Evolutionary conservation across 2,329 filamentous ascomycete species (phyloP), one percentile per base, ranked within the genome.

Genomic region (Coniochaeta prunicola): DNA sequence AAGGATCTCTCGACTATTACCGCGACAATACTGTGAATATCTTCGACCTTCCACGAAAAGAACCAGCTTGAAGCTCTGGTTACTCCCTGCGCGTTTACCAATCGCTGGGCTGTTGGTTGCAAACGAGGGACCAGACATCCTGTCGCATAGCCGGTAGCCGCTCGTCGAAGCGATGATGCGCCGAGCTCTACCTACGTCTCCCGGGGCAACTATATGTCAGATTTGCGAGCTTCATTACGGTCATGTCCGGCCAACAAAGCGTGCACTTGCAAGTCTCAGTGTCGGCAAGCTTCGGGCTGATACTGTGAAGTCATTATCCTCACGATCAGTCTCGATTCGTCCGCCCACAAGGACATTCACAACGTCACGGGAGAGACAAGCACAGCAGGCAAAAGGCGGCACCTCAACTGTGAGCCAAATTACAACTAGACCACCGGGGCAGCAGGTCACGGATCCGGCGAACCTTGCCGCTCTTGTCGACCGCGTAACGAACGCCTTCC

Each of bases 401-500:
- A n/a, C 33, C n/a, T 1, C 21, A 17, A 17, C 19, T 15, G 36
- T 12, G 7, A 42, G 42, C 31, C 33, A 28, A 4, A 17, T 40
- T 24, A 28, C 4, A 13, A 28, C 4, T 30, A 19, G 24, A 56
- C 17, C 34, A n/a, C 42, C 53, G 26, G 40, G 54, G 33, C 58
- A 34, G 26, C 53, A 54, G 13, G 30, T 71, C 36, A 70, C 72
- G 5, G 73, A 78, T 61, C 68, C 77, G 21, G 65, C 70, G 53
- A 73, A 75, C 59, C 69, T 80, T 40, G 71, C 72, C 31, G 67
- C 68, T 40, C 69, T 76, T 17, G 76, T 79, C 33, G 71, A 76
- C 60, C 75, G 74, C 40, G 74, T 76, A 60, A 71, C 69, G 59
- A 71, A 74, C 59, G 73, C 73, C 59, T 78, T 82, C 56, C 65